Conservation (phyloP, 2,329 filamentous ascomycete species). For the Triangularia setosa region DNA sequence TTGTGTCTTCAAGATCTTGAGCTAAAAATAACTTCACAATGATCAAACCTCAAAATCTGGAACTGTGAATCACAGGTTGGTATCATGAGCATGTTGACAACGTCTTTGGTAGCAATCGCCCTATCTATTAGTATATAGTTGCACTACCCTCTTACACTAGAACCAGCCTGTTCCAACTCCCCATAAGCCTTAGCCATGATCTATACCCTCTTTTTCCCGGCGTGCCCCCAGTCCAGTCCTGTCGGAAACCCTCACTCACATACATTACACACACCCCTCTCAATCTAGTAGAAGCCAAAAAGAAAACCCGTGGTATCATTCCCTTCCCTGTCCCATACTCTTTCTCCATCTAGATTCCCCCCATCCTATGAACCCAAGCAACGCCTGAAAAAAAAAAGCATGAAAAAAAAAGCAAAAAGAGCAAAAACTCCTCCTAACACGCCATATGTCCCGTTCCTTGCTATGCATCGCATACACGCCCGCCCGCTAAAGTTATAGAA, state of each 20-base stretch:
- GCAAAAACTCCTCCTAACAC: too few relatives aligned
- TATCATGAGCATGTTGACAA: too few relatives aligned
- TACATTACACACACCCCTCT: too few relatives aligned
- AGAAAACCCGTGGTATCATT: conserved; percentile 7
- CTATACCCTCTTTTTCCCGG: background rate
- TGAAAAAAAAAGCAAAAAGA: too few relatives aligned
- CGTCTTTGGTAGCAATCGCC: too few relatives aligned
- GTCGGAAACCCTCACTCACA: background rate
- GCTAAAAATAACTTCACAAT: background rate
- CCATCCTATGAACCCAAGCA: background rate
- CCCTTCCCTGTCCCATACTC: background rate
- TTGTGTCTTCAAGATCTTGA: background rate
- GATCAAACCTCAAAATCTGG: background rate
- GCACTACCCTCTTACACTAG: background rate
- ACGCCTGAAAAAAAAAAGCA: background rate
- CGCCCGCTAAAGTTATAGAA: background rate
- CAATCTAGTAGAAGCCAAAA: background rate
- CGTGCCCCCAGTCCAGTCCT: background rate
- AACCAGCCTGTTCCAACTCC: background rate
- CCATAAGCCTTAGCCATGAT: background rate
- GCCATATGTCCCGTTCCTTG: too few relatives aligned
- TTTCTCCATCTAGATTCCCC: background rate
- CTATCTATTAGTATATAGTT: background rate
- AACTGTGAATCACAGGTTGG: too few relatives aligned
- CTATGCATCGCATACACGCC: background rate